These are phyloP conservation scores for Aureobasidium mangrovei DNA, from an alignment of 2,329 filamentous ascomycete species.

Conservation along the genomic window DNA sequence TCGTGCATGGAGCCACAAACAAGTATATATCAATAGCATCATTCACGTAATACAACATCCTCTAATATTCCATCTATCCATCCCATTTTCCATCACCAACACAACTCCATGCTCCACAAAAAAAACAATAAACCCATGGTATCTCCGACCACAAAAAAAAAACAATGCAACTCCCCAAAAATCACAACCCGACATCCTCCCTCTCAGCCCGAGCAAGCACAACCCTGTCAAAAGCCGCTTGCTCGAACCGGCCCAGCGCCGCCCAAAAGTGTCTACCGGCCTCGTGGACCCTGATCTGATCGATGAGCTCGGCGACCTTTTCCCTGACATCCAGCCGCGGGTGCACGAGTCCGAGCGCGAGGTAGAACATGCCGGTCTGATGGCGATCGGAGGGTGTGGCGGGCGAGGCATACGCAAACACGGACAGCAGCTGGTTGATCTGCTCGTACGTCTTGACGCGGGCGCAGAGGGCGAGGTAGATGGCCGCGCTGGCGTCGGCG, in stretches of 20 bases:
- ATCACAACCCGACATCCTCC: constrained; percentile 3
- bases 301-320: constrained; percentile 69
- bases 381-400: neutral
- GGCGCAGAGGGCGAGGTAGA: constrained; percentile 76
- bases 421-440: constrained; percentile 51
- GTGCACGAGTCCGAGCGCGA: constrained; percentile 87
- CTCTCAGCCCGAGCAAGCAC: constrained; percentile 50
- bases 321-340: constrained; percentile 70
- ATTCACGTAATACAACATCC: too few relatives aligned
- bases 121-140: too few relatives aligned
- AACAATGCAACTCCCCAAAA: too few relatives aligned
- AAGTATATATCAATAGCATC: too few relatives aligned
- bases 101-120: too few relatives aligned
- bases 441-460: constrained; percentile 58
- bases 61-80: too few relatives aligned
- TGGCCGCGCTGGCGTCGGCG: constrained; percentile 65
- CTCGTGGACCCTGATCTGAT: constrained; percentile 75
- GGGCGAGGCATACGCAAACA: constrained; percentile 21
- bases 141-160: too few relatives aligned
- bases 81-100: too few relatives aligned
- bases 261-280: constrained; percentile 92
- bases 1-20: too few relatives aligned
- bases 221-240: constrained; percentile 73
- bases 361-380: constrained; percentile 74
- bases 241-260: constrained; percentile 76